Evolutionary conservation across 345 rosid genomes (phyloP).

Genomic region (Excoecaria agallocha): DNA sequence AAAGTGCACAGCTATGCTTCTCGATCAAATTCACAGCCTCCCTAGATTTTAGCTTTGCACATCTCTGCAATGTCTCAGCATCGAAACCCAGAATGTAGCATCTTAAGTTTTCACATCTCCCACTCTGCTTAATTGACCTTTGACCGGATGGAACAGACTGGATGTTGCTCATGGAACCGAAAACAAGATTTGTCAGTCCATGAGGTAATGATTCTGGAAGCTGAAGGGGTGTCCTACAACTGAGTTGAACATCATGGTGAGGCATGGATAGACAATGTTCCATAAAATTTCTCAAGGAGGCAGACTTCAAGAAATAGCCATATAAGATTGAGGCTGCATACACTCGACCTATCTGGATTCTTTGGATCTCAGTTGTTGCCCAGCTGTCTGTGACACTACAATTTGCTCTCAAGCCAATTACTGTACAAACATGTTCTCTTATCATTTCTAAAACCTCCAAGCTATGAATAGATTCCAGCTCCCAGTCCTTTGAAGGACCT

Average conservation of each 20-base stretch:
- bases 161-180: constrained; percentile 29
- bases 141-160: constrained; percentile 23
- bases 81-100: constrained; percentile 68
- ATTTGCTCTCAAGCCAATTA: constrained; percentile 68
- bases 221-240: constrained; percentile 31
- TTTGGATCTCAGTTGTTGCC: constrained; percentile 71
- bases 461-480: constrained; percentile 74
- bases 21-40: constrained; percentile 66
- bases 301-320: constrained; percentile 87
- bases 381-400: constrained; percentile 79
- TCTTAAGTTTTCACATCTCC: constrained; percentile 40
- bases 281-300: constrained; percentile 61
- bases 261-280: constrained; percentile 44
- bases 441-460: constrained; percentile 68
- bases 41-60: constrained; percentile 63
- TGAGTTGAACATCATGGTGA: constrained; percentile 24
- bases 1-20: constrained; percentile 73
- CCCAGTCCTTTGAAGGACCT: constrained; percentile 90
- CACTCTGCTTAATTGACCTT: too few species aligned
- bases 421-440: constrained; percentile 64
- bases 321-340: constrained; percentile 70
- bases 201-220: constrained; percentile 33
- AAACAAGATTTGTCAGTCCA: constrained; percentile 38
- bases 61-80: constrained; percentile 58
- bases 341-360: constrained; percentile 43